Conservation (phyloP, 2,329 filamentous ascomycete genomes). For the Sclerotinia trifoliorum region DNA sequence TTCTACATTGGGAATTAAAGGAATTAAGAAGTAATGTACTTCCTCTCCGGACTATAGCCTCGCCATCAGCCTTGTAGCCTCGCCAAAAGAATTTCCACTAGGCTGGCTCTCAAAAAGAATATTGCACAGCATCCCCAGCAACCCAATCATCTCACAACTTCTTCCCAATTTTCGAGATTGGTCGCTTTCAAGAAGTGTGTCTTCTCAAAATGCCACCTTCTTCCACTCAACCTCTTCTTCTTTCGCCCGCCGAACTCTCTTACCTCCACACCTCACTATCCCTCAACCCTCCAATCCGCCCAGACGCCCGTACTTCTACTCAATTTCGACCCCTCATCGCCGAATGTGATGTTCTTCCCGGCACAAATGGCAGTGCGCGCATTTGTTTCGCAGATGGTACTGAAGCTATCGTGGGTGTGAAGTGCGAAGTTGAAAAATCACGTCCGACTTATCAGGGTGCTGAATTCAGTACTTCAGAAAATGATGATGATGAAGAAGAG, state of each 20-base stretch:
- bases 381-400: constrained; percentile 94
- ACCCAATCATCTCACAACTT: constrained; percentile 7
- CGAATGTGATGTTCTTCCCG: constrained; percentile 85
- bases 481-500: constrained; percentile 39
- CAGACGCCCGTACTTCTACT: constrained; percentile 76
- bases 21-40: background rate
- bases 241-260: constrained; percentile 93
- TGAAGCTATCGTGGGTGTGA: constrained; percentile 92
- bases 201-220: constrained; percentile 51
- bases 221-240: constrained; percentile 62
- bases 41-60: background rate
- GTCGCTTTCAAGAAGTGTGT: background rate
- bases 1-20: background rate
- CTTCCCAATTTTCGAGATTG: background rate
- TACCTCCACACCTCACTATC: constrained; percentile 89
- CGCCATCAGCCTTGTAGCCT: constrained; percentile 16
- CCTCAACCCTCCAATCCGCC: constrained; percentile 78
- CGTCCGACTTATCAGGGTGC: constrained; percentile 33
- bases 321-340: constrained; percentile 91
- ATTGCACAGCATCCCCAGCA: constrained; percentile 3
- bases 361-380: constrained; percentile 86
- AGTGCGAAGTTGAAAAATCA: constrained; percentile 87
- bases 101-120: constrained; percentile 13
- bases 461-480: constrained; percentile 33
- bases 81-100: constrained; percentile 25